A percentile compares a stretch with the other conserved stretches of the same genome.
Evolutionary conservation across 2,329 filamentous ascomycete genomes (phyloP).

Genomic region (Penicillium sp.): DNA sequence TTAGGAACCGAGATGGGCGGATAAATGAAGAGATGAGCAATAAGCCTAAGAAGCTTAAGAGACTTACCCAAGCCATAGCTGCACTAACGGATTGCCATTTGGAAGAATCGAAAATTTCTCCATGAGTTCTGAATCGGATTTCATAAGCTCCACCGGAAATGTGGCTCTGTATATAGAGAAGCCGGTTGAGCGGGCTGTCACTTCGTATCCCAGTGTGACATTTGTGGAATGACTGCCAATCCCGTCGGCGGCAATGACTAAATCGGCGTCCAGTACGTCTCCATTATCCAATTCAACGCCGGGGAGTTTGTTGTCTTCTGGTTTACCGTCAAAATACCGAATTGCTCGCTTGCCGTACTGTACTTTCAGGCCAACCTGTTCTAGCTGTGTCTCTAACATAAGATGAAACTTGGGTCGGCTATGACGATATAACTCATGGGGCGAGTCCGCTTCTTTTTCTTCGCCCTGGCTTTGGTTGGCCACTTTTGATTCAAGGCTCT

Average conservation of each 20-base stretch:
- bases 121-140: neutral
- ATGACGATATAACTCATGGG: slow-evolving; percentile 1
- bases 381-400: slow-evolving; percentile 9
- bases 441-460: neutral
- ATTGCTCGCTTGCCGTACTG: slow-evolving; percentile 9
- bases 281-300: slow-evolving; percentile 19
- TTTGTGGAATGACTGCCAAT: slow-evolving; percentile 25
- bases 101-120: slow-evolving; percentile 4
- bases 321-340: slow-evolving; percentile 4
- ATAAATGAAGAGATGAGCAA: no score
- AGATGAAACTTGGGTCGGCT: slow-evolving; percentile 9
- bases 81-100: neutral
- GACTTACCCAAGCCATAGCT: slow-evolving; percentile 5
- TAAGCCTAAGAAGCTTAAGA: no score
- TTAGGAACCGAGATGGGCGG: neutral
- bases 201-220: slow-evolving; percentile 18
- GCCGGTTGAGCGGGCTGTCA: slow-evolving; percentile 21
- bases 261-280: slow-evolving; percentile 23
- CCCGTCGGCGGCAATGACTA: slow-evolving; percentile 30
- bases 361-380: slow-evolving; percentile 4
- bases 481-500: neutral
- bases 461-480: neutral
- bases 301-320: slow-evolving; percentile 11
- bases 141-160: slow-evolving; percentile 15
- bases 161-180: slow-evolving; percentile 21